A percentile compares a stretch with the other conserved stretches of the same genome.
Evolutionary conservation across 139 green algal species (phyloP).

Genomic region (Volvox reticuliferus): DNA sequence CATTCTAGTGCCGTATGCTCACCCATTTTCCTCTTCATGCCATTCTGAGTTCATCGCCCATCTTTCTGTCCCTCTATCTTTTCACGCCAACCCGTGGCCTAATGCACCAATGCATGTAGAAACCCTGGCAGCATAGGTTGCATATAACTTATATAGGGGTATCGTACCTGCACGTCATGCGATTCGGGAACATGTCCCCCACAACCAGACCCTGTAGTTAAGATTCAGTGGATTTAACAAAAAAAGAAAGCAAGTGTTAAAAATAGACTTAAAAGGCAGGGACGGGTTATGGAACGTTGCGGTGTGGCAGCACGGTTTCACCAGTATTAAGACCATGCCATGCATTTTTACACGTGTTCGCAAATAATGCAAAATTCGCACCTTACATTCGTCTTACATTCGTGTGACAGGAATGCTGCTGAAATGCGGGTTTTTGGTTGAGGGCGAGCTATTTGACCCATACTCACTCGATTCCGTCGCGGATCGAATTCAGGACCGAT

Average conservation of each 20-base stretch:
- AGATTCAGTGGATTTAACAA: background rate
- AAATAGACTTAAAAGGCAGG: background rate
- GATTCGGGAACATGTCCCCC: conserved; percentile 91
- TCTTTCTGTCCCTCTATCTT: background rate
- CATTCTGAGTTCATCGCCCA: background rate
- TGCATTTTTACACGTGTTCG: background rate
- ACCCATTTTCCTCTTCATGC: no score
- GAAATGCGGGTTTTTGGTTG: background rate
- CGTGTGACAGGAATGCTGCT: background rate
- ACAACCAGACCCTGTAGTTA: conserved; percentile 83
- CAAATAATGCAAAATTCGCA: background rate
- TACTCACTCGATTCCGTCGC: conserved; percentile 64
- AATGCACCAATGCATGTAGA: no score
- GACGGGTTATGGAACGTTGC: background rate
- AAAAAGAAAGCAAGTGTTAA: no score
- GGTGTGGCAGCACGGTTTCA: background rate
- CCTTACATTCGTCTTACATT: background rate
- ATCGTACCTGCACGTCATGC: conserved; percentile 88
- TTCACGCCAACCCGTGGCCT: background rate
- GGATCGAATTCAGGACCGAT: conserved; percentile 93
- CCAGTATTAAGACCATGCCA: background rate
- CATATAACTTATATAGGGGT: background rate
- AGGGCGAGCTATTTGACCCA: no score
- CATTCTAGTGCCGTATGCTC: no score
- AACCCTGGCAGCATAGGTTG: no score